Evolutionary conservation across 441 rosid genomes (phyloP), one percentile per base, ranked within the genome.

Genomic region (Hura crepitans): DNA sequence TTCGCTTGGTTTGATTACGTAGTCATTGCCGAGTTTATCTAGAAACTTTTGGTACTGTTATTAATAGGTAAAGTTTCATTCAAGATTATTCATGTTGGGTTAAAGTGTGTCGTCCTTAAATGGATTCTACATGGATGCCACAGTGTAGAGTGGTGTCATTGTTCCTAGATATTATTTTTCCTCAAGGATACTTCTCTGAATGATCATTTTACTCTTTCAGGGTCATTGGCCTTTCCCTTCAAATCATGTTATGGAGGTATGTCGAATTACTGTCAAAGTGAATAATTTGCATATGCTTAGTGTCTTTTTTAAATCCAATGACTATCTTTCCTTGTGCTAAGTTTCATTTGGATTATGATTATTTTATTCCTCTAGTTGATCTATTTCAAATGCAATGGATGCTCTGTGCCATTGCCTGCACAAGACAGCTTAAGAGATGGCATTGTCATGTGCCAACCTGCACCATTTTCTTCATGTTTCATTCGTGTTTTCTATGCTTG

Each of bases 221-320:
- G 87, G 91, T 80, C 96, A 90, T 73, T 92, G 99, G 97, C 97
- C 94, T 64, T 92, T 92, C 81, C 99, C 97, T 56, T 84, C 92
- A 11, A 72, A 86, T 79, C 94, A 92, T 78, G 61, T 90, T 30
- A 86, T 94, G 97, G 97, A 94, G 97, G 98, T 93, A 86, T 22
- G 77, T 67, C 20, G 51, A 51, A 30, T 65, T 67, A 28, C 62
- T 43, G 17, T 71, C 37, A 35, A 62, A 71, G 58, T 63, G 65
- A 65, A 72, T 77, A 47, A 55, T 47, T 50, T 39, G 65, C 43
- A 27, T 45, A 28, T 59, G 63, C 8, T n/a, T 45, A 15, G 59
- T 22, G 31, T 22, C 17, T 59, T 42, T 37, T 0, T 11, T 22
- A 53, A 14, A 4, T 56, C 27, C 10, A 50, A 27, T 30, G 35